Evolutionary conservation across 2,329 filamentous ascomycete species (phyloP).

Genomic region (Colletotrichum sp.): DNA sequence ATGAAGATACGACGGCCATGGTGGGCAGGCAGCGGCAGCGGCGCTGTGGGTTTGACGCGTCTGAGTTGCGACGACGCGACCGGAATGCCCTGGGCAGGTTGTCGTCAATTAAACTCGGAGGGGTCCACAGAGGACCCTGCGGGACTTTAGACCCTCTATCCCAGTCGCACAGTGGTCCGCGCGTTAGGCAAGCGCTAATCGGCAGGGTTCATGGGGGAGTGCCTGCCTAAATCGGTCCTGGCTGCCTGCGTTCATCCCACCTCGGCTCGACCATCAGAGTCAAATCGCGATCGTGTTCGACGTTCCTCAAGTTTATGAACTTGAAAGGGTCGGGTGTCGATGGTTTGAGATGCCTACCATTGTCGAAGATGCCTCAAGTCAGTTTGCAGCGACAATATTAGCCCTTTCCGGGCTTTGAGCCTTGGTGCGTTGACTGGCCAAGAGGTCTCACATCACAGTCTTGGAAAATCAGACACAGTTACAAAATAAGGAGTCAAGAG

Average conservation of each 20-base stretch:
- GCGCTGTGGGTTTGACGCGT: conserved; percentile 14
- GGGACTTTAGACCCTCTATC: not conserved
- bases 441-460: not conserved
- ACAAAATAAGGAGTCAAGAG: not conserved
- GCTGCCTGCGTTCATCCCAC: not conserved
- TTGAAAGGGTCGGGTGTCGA: not conserved
- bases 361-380: not conserved
- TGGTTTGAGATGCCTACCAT: not conserved
- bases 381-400: not conserved
- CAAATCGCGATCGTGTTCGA: not conserved
- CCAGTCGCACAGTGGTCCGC: not conserved
- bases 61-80: conserved; percentile 5
- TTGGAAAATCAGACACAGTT: not conserved
- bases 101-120: conserved; percentile 9
- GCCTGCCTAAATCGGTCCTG: not conserved
- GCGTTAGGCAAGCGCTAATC: not conserved
- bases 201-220: not conserved
- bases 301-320: not conserved
- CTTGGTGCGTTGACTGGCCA: not conserved
- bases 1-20: not conserved
- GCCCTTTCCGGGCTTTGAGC: not conserved
- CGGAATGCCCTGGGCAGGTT: not conserved
- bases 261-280: not conserved
- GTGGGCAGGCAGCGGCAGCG: not conserved
- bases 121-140: not conserved